These are phyloP conservation scores for Discostella stelligera DNA, from an alignment of 352 stramenopile species.

Conservation along the genomic window DNA sequence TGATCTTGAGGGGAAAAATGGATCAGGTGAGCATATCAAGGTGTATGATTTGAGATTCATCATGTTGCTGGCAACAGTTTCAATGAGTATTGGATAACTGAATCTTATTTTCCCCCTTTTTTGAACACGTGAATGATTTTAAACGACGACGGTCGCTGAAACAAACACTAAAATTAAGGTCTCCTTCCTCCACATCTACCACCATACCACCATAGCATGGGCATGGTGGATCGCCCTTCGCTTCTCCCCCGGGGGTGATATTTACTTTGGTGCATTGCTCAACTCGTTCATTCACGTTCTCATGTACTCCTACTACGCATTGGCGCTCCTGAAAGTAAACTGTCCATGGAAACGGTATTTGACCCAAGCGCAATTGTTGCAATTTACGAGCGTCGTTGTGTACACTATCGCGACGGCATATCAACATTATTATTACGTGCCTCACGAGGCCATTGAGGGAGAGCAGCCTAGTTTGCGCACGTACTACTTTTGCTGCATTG, in stretches of 20 bases:
- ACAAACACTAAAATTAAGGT: slow-evolving; percentile 46
- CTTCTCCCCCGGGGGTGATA: slow-evolving; percentile 64
- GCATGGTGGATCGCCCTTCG: slow-evolving; percentile 77
- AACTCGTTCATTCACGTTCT: slow-evolving; percentile 84
- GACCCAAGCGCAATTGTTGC: slow-evolving; percentile 72
- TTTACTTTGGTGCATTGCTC: slow-evolving; percentile 80
- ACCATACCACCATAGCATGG: slow-evolving; percentile 81
- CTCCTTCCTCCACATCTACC: slow-evolving; percentile 82
- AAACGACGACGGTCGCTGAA: not conserved
- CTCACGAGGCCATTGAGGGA: slow-evolving; percentile 39
- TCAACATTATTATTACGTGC: slow-evolving; percentile 40
- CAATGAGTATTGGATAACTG: no score
- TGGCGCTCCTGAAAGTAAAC: slow-evolving; percentile 68
- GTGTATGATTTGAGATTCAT: not conserved
- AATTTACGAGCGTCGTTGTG: slow-evolving; percentile 77
- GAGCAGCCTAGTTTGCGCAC: slow-evolving; percentile 42
- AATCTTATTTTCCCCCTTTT: no score
- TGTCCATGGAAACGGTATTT: slow-evolving; percentile 81
- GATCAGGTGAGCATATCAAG: slow-evolving; percentile 65
- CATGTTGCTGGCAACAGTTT: not conserved
- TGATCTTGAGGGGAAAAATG: slow-evolving; percentile 78
- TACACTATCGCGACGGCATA: slow-evolving; percentile 58
- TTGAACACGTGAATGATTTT: not conserved
- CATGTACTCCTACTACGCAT: slow-evolving; percentile 84
- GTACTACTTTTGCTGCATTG: slow-evolving; percentile 46